phyloP scores from a whole-genome alignment of 352 stramenopile genomes.

The Globisporangium cylindrosporum region DNA sequence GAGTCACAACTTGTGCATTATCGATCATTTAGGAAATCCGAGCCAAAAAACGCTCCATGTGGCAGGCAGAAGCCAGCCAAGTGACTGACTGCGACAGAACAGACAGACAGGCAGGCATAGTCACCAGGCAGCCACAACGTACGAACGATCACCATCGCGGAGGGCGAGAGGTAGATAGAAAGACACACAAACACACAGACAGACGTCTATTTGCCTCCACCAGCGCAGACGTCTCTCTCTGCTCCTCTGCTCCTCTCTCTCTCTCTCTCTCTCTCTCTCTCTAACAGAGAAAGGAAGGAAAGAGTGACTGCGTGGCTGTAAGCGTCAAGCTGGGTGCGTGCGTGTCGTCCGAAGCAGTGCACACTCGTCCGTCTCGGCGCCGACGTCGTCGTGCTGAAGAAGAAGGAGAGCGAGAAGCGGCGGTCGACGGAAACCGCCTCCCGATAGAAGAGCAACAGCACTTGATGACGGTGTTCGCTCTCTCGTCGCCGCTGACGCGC shows the following conservation, averaged over 20 bases:
- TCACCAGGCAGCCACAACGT: neutral
- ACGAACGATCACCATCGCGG: neutral
- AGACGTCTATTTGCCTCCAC: neutral
- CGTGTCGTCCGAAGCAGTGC: constrained; percentile 7
- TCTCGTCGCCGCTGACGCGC: constrained; percentile 14
- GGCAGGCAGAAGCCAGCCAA: neutral
- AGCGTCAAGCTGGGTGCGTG: constrained; percentile 18
- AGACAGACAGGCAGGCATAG: neutral
- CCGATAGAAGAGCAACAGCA: constrained; percentile 4
- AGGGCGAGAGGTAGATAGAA: neutral
- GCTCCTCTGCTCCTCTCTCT: constrained; percentile 2
- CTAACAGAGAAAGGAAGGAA: neutral
- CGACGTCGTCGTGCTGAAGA: neutral
- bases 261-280: neutral
- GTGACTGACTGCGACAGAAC: neutral
- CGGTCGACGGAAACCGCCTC: neutral
- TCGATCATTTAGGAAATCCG: no score
- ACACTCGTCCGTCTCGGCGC: neutral
- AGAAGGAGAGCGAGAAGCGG: neutral
- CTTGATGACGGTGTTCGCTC: constrained; percentile 1
- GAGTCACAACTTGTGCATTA: neutral
- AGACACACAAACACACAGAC: neutral
- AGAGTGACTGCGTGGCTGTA: neutral
- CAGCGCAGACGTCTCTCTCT: neutral
- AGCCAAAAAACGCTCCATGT: neutral